A percentile compares a stretch with the other conserved stretches of the same genome.
These are phyloP conservation scores for Boletales sp. DNA, from an alignment of 768 basidiomycete species.

Conservation along the genomic window DNA sequence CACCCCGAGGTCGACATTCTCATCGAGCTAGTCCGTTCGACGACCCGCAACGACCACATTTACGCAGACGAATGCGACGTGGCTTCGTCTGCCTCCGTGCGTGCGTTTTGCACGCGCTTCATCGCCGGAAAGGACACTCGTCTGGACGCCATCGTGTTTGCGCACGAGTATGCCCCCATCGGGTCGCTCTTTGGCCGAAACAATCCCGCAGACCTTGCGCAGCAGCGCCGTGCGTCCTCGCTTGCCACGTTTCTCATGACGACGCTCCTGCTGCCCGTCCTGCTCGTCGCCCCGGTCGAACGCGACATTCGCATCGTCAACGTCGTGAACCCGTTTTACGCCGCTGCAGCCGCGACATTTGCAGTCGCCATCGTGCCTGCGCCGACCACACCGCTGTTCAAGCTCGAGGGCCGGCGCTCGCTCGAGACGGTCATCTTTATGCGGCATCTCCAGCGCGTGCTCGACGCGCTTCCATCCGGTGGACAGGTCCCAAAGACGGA, in stretches of 20 bases:
- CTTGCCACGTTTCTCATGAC: constrained; percentile 75
- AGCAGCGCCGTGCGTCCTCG: constrained; percentile 45
- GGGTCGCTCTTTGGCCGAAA: constrained; percentile 42
- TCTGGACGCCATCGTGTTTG: constrained; percentile 75
- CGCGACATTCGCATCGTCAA: constrained; percentile 88
- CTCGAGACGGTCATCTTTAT: too few species aligned
- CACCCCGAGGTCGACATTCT: constrained; percentile 51
- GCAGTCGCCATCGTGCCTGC: too few species aligned
- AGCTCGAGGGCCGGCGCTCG: too few species aligned
- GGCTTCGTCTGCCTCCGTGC: constrained; percentile 59
- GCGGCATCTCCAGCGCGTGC: constrained; percentile 72
- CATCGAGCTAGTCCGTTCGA: constrained; percentile 31
- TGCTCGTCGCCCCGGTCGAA: constrained; percentile 82
- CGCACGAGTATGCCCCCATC: constrained; percentile 71
- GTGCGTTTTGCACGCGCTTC: constrained; percentile 66
- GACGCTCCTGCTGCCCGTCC: constrained; percentile 73
- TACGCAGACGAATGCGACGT: constrained; percentile 80
- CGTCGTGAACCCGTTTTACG: constrained; percentile 86
- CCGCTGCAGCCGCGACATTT: constrained; percentile 31
- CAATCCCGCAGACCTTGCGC: constrained; percentile 27
- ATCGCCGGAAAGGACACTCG: constrained; percentile 60
- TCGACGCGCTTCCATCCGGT: constrained; percentile 73
- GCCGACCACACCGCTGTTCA: too few species aligned
- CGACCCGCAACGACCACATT: constrained; percentile 42
- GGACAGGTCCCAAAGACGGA: constrained; percentile 47